Conservation (phyloP, 495 filamentous ascomycete genomes). For the Aspergillus olivimuriae region DNA sequence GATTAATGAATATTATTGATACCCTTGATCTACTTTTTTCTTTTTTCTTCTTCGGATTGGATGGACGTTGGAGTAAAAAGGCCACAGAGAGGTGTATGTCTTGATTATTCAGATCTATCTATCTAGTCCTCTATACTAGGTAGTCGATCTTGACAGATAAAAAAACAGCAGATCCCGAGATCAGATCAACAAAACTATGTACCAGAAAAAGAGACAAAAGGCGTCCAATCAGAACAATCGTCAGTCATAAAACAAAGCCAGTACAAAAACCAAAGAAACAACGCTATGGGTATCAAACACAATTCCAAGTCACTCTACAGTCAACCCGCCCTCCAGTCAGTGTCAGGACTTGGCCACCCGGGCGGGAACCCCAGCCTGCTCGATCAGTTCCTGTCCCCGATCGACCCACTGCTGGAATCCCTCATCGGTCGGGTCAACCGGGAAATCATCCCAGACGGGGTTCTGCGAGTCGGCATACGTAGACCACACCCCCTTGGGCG, state of each 20-base stretch:
- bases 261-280: neutral
- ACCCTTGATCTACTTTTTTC: conserved; percentile 3
- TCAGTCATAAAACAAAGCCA: neutral
- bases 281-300: conserved; percentile 1
- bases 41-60: neutral
- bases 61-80: neutral
- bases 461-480: conserved; percentile 41
- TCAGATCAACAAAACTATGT: conserved; percentile 1
- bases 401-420: conserved; percentile 41
- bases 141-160: too few relatives aligned
- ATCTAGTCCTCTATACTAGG: too few relatives aligned
- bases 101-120: neutral
- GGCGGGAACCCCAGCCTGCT: conserved; percentile 36
- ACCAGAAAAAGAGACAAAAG: neutral
- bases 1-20: conserved; percentile 17
- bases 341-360: conserved; percentile 22
- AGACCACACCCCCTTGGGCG: conserved; percentile 39
- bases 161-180: too few relatives aligned
- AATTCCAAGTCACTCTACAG: neutral
- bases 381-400: conserved; percentile 35
- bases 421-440: conserved; percentile 33
- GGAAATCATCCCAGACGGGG: conserved; percentile 41
- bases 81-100: neutral
- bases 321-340: neutral
- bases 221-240: neutral